These are phyloP conservation scores for Drechslerella coelobrocha DNA, from an alignment of 2,329 filamentous ascomycete genomes.

Conservation along the genomic window DNA sequence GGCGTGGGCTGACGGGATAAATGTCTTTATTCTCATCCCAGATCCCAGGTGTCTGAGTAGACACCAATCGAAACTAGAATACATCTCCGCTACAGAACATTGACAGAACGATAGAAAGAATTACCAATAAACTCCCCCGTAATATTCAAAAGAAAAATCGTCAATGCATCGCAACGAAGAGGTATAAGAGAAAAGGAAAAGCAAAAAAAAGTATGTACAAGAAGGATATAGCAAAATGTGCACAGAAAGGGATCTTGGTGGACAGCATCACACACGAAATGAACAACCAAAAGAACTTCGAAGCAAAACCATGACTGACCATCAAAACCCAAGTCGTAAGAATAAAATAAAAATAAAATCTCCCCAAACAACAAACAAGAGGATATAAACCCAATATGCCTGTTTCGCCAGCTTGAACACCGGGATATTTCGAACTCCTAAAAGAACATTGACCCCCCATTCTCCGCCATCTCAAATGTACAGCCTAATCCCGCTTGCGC, in stretches of 20 bases:
- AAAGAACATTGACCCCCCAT: conserved; percentile 53
- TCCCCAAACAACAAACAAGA: conserved; percentile 6
- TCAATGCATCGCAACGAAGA: background rate
- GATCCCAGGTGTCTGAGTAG: background rate
- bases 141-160: background rate
- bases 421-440: conserved; percentile 19
- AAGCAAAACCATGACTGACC: background rate
- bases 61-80: background rate
- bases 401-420: background rate
- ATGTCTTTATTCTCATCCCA: background rate
- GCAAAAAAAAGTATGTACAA: background rate
- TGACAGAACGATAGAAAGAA: background rate
- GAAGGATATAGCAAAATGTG: too few relatives aligned
- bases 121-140: background rate
- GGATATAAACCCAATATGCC: background rate
- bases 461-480: conserved; percentile 53
- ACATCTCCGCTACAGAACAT: background rate
- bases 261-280: too few relatives aligned
- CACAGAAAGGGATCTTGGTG: too few relatives aligned
- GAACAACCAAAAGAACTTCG: too few relatives aligned
- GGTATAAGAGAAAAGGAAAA: background rate
- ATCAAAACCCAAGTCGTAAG: background rate
- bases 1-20: background rate
- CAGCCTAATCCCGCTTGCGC: conserved; percentile 56
- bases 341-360: conserved; percentile 14